Percentiles rank a stretch among this genome's conserved stretches.
Evolutionary conservation across 1,139 yeast genomes (phyloP).

Genomic region (Blastobotrys raffinosifermentans): DNA sequence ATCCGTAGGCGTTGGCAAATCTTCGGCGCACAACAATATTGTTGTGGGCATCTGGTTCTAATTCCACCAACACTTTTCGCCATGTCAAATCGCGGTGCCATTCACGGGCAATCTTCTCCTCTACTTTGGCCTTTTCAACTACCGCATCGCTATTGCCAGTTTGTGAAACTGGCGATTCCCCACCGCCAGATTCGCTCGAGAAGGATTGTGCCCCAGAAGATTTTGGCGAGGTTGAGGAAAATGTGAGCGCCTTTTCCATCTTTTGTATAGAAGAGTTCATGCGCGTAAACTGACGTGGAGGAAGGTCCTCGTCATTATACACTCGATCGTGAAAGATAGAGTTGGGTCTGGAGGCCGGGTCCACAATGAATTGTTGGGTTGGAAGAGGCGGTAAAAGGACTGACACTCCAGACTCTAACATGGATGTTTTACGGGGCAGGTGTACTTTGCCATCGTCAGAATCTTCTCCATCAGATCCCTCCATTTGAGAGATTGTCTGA

Average conservation of each 20-base stretch:
- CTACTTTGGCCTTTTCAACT: slow-evolving; percentile 44
- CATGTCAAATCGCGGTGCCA: slow-evolving; percentile 85
- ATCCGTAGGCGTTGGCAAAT: slow-evolving; percentile 92
- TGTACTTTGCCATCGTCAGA: slow-evolving; percentile 18
- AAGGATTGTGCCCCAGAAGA: slow-evolving; percentile 1
- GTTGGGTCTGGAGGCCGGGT: slow-evolving; percentile 52
- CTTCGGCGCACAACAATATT: slow-evolving; percentile 84
- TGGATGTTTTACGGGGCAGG: slow-evolving; percentile 64
- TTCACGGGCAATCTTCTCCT: slow-evolving; percentile 80
- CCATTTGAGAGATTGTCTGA: slow-evolving; percentile 26
- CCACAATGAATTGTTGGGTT: slow-evolving; percentile 57
- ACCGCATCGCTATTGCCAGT: slow-evolving; percentile 13
- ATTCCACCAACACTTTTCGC: slow-evolving; percentile 83
- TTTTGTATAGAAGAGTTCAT: slow-evolving; percentile 20
- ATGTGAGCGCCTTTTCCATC: slow-evolving; percentile 3
- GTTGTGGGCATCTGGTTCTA: slow-evolving; percentile 94
- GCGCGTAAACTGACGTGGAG: slow-evolving; percentile 37
- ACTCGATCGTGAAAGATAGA: slow-evolving; percentile 72
- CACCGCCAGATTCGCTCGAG: slow-evolving; percentile 5
- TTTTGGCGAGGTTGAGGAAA: slow-evolving; percentile 1
- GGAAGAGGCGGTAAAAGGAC: slow-evolving; percentile 87
- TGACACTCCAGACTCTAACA: slow-evolving; percentile 77
- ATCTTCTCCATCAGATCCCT: slow-evolving; percentile 20
- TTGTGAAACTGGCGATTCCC: slow-evolving; percentile 3
- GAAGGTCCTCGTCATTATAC: slow-evolving; percentile 61